Percentiles rank a stretch among this genome's conserved stretches.
phyloP scores from a whole-genome alignment of 352 stramenopile genomes.

The Pelagophyceae sp. region DNA sequence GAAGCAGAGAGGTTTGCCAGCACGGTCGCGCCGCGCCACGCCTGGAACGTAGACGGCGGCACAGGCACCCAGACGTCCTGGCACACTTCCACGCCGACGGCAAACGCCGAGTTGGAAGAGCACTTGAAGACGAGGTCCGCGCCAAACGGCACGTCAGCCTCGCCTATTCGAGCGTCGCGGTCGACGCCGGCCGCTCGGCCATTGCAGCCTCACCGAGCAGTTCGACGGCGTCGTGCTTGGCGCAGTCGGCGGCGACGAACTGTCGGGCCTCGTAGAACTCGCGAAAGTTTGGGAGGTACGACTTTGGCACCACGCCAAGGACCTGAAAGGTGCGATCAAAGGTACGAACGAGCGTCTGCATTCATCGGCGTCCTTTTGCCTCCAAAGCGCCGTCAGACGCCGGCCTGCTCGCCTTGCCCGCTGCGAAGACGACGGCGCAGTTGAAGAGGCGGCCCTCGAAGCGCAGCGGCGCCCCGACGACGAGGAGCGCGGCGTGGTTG shows the following conservation, averaged over 20 bases:
- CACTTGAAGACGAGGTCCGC: not conserved
- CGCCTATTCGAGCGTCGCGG: not conserved
- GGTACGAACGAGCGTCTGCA: too few relatives aligned
- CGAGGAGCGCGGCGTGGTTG: not conserved
- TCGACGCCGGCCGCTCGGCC: not conserved
- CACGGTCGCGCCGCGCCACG: constrained; percentile 12
- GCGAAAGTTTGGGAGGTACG: constrained; percentile 19
- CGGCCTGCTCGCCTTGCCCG: too few relatives aligned
- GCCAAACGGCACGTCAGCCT: not conserved
- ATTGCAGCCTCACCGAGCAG: not conserved
- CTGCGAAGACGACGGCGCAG: constrained; percentile 1
- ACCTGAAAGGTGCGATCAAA: too few relatives aligned
- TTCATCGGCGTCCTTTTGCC: too few relatives aligned
- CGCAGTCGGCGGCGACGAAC: not conserved
- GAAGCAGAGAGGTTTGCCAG: not conserved
- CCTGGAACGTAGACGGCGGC: not conserved
- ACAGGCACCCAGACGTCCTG: constrained; percentile 18
- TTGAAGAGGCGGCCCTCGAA: constrained; percentile 8
- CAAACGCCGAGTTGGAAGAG: not conserved
- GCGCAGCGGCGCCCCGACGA: constrained; percentile 4
- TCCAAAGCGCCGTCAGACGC: too few relatives aligned
- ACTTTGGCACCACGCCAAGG: not conserved
- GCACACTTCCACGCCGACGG: constrained; percentile 4
- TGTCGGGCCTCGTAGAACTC: constrained; percentile 19
- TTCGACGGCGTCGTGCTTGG: not conserved